A percentile compares a stretch with the other conserved stretches of the same genome.
Conservation (phyloP, 192 early-diverging fungal species). For the Lunasporangiospora selenospora region DNA sequence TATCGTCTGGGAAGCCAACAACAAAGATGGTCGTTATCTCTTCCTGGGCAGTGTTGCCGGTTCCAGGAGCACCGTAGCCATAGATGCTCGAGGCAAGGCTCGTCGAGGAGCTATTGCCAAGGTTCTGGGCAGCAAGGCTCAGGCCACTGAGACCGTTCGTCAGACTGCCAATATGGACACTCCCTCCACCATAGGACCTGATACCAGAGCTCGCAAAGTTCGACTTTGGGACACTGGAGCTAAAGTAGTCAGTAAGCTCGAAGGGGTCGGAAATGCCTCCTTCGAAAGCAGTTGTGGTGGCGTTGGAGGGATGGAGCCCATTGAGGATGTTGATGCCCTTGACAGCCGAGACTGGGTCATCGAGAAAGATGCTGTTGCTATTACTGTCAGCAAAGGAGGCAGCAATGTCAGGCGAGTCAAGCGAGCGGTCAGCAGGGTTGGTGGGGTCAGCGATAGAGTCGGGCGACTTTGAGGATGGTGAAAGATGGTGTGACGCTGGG, state of each 20-base stretch:
- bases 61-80: conserved; percentile 1
- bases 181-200: no score
- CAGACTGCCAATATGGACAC: conserved; percentile 36
- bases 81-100: conserved; percentile 31
- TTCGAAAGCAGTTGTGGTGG: background rate
- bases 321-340: conserved; percentile 45
- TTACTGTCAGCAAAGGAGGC: background rate
- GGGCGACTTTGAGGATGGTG: conserved; percentile 44
- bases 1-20: conserved; percentile 98
- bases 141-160: conserved; percentile 33
- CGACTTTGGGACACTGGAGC: conserved; percentile 39
- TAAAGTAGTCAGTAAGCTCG: conserved; percentile 45
- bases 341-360: conserved; percentile 14
- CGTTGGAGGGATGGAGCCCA: conserved; percentile 2
- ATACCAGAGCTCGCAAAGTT: no score
- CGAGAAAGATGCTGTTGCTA: conserved; percentile 31
- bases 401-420: no score
- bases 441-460: conserved; percentile 5
- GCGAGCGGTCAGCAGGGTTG: no score
- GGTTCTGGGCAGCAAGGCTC: conserved; percentile 12
- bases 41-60: conserved; percentile 50
- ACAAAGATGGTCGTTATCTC: conserved; percentile 99
- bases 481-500: conserved; percentile 23
- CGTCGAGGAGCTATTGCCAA: conserved; percentile 3
- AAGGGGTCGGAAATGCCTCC: conserved; percentile 45